Evolutionary conservation across 345 rosid genomes (phyloP), one percentile per base, ranked within the genome.

Genomic region (Citrus hindsii): DNA sequence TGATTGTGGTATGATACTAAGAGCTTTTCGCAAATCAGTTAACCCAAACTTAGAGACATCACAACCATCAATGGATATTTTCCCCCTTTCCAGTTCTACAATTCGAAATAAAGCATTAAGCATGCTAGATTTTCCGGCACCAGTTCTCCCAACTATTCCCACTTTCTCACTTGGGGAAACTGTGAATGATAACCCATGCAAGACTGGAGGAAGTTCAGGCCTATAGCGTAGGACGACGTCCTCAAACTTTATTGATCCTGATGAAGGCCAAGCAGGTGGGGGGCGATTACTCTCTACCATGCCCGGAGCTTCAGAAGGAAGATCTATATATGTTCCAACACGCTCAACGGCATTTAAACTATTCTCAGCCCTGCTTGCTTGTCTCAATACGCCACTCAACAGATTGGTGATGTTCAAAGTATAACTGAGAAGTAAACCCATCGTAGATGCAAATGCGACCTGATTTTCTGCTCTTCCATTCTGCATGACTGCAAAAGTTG

Each of bases 71-170:
- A 96, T 90, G 80, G 78, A 51, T 40, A 96, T 88, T 80, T 90
- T 88, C 83, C 99, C 98, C 24, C 84, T 91, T 82, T 94, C 92
- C 46, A 94, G 61, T 84, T 96, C 97, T 58, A 94, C 97, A 74
- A 94, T 91, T 82, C 97, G 91, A 80, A 90, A 94, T 71, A 94
- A 86, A 69, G 98, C 97, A 88, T 94, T 96, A 62, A 94, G 85
- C 98, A 96, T 88, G 76, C 98, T 94, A 73, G 98, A 94, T 83
- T 96, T 96, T 53, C 98, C 98, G 1, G 97, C 97, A 61, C 99
- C 99, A 69, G 97, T 94, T 91, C 99, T 92, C 84, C 99, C 98
- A 66, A 94, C 99, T 46, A 96, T 90, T 59, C 99, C 98, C 75
- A 92, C 82, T 86, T 91, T 94, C 88, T 92, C 94, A 83, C 89